Conservation (phyloP, 2,329 filamentous ascomycete species). For the Botryotinia convoluta region DNA sequence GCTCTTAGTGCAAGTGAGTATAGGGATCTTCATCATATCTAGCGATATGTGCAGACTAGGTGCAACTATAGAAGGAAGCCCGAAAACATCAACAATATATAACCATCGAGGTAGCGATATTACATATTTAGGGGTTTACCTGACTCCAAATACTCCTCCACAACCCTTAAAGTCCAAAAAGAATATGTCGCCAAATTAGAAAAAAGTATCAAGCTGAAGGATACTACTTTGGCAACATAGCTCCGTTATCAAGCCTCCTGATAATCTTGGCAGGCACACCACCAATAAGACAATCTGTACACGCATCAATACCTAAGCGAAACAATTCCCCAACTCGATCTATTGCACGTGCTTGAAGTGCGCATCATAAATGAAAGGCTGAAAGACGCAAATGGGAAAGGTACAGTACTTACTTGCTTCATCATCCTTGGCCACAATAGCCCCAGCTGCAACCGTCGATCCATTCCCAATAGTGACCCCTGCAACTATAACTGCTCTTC, state of each 20-base stretch:
- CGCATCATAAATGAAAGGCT: neutral
- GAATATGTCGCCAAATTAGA: too few species aligned
- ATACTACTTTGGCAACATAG: neutral
- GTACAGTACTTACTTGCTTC: constrained; percentile 9
- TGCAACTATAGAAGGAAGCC: neutral
- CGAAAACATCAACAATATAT: neutral
- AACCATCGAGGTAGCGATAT: neutral
- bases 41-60: neutral
- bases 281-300: constrained; percentile 25
- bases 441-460: constrained; percentile 51
- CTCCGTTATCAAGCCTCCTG: constrained; percentile 3
- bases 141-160: neutral
- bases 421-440: constrained; percentile 45
- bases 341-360: neutral
- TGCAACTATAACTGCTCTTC: constrained; percentile 49
- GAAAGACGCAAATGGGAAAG: neutral
- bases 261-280: constrained; percentile 29
- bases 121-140: neutral
- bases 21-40: neutral
- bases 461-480: constrained; percentile 54
- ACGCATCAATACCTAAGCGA: neutral
- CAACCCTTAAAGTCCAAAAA: accelerated
- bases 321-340: neutral
- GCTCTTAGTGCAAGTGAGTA: neutral
- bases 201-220: neutral